phyloP scores from a whole-genome alignment of 306 rosid genomes.

The Trichosanthes cucumerina region DNA sequence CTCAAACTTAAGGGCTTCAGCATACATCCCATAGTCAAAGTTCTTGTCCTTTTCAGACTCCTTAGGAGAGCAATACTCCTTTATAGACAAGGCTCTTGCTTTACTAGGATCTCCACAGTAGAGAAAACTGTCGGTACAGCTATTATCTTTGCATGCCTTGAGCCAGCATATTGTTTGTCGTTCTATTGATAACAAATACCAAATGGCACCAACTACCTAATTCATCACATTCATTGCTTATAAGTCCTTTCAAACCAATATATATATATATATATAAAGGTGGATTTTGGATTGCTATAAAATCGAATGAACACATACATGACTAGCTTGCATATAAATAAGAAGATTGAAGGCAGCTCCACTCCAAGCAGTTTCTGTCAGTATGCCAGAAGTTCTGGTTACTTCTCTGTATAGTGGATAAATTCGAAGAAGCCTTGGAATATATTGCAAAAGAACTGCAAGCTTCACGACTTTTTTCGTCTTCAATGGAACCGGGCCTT shows the following conservation, averaged over 20 bases:
- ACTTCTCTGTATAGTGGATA: conserved; percentile 58
- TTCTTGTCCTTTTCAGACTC: conserved; percentile 15
- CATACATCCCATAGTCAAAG: conserved; percentile 60
- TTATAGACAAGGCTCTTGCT: neutral
- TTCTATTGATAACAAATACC: conserved; percentile 72
- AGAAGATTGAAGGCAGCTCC: conserved; percentile 82
- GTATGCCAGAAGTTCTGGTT: conserved; percentile 60
- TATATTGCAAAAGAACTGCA: conserved; percentile 38
- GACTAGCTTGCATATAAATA: conserved; percentile 82
- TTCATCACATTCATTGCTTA: conserved; percentile 11
- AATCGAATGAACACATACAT: conserved; percentile 39
- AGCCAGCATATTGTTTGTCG: conserved; percentile 55
- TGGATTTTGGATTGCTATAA: neutral
- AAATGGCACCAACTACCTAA: conserved; percentile 74
- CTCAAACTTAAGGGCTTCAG: conserved; percentile 36
- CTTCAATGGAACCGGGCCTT: conserved; percentile 14
- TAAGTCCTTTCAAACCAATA: neutral
- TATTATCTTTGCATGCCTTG: neutral
- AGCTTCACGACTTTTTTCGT: conserved; percentile 41
- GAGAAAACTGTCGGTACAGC: neutral
- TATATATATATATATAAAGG: neutral
- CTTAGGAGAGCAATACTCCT: conserved; percentile 21
- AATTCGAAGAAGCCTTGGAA: conserved; percentile 57
- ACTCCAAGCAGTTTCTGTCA: conserved; percentile 86
- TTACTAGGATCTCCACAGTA: conserved; percentile 13